phyloP scores from a whole-genome alignment of 1,139 yeast genomes.

The Saccharomyces hybrid region DNA sequence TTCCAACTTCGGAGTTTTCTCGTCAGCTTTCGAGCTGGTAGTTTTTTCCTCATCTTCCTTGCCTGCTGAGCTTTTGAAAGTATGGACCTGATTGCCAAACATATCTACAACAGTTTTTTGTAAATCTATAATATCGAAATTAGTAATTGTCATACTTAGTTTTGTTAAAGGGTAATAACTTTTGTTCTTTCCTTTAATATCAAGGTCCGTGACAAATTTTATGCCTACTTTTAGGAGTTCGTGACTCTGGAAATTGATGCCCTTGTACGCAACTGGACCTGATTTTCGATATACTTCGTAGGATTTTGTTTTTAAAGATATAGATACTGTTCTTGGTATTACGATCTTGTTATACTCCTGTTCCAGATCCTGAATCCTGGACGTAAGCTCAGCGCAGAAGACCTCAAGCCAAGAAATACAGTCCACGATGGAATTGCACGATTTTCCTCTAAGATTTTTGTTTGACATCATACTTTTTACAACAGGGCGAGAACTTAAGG shows the following conservation, averaged over 20 bases:
- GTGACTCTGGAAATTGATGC: conserved; percentile 13
- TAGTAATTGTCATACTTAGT: conserved; percentile 46
- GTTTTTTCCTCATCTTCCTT: background rate
- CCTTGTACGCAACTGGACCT: conserved; percentile 15
- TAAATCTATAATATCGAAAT: conserved; percentile 41
- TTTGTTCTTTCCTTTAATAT: conserved; percentile 28
- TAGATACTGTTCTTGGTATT: conserved; percentile 47
- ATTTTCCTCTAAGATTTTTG: conserved; percentile 62
- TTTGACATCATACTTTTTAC: conserved; percentile 85
- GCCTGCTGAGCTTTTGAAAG: conserved; percentile 2
- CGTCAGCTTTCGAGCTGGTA: background rate
- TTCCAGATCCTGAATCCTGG: conserved; percentile 64
- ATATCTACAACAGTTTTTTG: conserved; percentile 46
- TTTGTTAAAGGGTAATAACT: conserved; percentile 43
- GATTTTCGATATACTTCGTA: conserved; percentile 33
- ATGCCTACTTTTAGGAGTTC: conserved; percentile 38
- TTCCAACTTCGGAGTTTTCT: conserved; percentile 1
- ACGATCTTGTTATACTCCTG: conserved; percentile 47
- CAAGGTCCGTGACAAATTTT: conserved; percentile 37
- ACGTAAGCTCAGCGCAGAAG: conserved; percentile 69
- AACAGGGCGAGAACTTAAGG: conserved; percentile 50
- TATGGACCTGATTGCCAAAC: conserved; percentile 28
- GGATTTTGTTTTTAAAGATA: conserved; percentile 31
- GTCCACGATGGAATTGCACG: conserved; percentile 49
- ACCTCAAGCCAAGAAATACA: conserved; percentile 76